Evolutionary conservation across 2,329 filamentous ascomycete species (phyloP).

Genomic region (Bipolaris oryzae): DNA sequence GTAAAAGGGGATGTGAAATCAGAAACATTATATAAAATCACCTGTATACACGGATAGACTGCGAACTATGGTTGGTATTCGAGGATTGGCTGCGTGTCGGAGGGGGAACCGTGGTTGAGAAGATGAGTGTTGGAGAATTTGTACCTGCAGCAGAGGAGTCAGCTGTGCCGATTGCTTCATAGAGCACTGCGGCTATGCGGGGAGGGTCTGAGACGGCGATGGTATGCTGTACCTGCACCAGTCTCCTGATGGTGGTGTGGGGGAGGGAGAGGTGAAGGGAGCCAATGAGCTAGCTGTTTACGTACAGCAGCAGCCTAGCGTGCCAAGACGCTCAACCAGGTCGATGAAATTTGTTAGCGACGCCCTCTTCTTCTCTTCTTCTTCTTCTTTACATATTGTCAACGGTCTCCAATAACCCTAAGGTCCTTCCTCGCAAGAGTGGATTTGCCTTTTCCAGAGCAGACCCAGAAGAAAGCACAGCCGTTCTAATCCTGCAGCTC

Average conservation of each 20-base stretch:
- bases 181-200: background rate
- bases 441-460: constrained; percentile 39
- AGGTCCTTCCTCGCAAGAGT: constrained; percentile 34
- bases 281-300: background rate
- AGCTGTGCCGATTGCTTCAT: background rate
- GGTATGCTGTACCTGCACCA: background rate
- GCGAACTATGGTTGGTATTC: background rate
- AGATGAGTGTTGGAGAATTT: background rate
- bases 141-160: background rate
- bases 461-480: constrained; percentile 47
- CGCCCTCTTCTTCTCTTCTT: constrained; percentile 20
- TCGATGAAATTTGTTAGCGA: constrained; percentile 11
- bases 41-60: background rate
- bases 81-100: background rate
- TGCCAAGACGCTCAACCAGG: constrained; percentile 6
- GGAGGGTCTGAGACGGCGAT: background rate
- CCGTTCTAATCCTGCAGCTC: constrained; percentile 51
- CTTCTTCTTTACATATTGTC: constrained; percentile 38
- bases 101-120: background rate
- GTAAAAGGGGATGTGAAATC: background rate
- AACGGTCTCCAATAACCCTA: constrained; percentile 35
- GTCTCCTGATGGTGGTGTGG: background rate
- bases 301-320: constrained; percentile 2
- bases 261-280: background rate
- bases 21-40: background rate